Percentiles rank a stretch among this genome's conserved stretches.
These are phyloP conservation scores for Rhododendron ovatum DNA, from an alignment of 148 eudicot species.

Conservation along the genomic window DNA sequence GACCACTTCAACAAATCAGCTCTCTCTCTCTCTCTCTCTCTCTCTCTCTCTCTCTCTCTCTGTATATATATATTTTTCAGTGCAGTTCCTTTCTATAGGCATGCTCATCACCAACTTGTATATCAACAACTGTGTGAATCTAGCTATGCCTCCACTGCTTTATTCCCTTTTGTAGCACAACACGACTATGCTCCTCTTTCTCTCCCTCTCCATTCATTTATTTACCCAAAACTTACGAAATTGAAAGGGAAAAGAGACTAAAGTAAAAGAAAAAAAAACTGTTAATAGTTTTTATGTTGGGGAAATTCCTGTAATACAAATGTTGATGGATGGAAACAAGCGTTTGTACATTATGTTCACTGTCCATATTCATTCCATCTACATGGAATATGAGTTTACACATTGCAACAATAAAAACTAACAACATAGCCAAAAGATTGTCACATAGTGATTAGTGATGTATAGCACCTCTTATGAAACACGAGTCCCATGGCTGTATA, in stretches of 20 bases:
- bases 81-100: background rate
- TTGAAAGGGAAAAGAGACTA: background rate
- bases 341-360: background rate
- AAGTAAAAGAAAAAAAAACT: background rate
- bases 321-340: background rate
- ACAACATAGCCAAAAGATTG: background rate
- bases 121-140: background rate
- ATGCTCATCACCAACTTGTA: background rate
- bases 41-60: too few relatives aligned
- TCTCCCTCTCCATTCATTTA: background rate
- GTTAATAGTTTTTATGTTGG: background rate
- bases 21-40: too few relatives aligned
- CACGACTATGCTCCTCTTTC: background rate
- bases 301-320: background rate
- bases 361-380: background rate
- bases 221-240: background rate
- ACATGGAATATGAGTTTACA: background rate
- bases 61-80: too few relatives aligned
- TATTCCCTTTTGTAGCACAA: background rate
- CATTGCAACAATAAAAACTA: conserved; percentile 10
- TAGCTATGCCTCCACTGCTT: background rate
- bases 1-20: too few relatives aligned
- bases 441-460: background rate
- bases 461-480: conserved; percentile 69
- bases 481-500: conserved; percentile 80